Percentiles rank a stretch among this genome's conserved stretches.
These are phyloP conservation scores for Draba incana DNA, from an alignment of 345 rosid species.

Conservation along the genomic window DNA sequence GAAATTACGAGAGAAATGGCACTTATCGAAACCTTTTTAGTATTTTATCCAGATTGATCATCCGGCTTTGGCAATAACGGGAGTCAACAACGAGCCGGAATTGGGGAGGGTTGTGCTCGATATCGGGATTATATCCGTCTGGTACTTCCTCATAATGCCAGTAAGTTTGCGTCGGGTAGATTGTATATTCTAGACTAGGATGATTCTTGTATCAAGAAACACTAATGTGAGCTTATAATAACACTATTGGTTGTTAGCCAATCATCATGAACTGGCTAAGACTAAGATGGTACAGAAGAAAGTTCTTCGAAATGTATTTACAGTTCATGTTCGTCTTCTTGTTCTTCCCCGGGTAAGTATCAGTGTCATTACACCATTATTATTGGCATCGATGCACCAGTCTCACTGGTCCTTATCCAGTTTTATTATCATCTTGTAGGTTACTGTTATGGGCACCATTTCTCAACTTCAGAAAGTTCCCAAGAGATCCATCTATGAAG, in stretches of 20 bases:
- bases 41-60: slow-evolving; percentile 54
- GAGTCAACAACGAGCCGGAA: slow-evolving; percentile 72
- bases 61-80: slow-evolving; percentile 79
- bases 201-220: background rate
- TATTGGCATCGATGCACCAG: background rate
- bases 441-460: slow-evolving; percentile 85
- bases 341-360: slow-evolving; percentile 83
- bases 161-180: slow-evolving; percentile 42
- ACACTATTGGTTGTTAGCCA: slow-evolving; percentile 54
- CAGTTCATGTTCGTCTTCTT: slow-evolving; percentile 93
- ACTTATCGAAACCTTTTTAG: background rate
- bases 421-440: slow-evolving; percentile 42
- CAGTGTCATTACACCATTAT: slow-evolving; percentile 18
- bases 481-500: slow-evolving; percentile 81
- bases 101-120: slow-evolving; percentile 49
- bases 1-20: background rate
- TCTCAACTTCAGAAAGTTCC: slow-evolving; percentile 88
- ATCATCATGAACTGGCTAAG: slow-evolving; percentile 92
- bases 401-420: background rate
- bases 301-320: slow-evolving; percentile 75
- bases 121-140: slow-evolving; percentile 56
- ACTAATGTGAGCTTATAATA: background rate
- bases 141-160: slow-evolving; percentile 79
- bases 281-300: slow-evolving; percentile 83
- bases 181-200: background rate